Evolutionary conservation across 495 filamentous ascomycete species (phyloP), one percentile per base, ranked within the genome.

Genomic region (Talaromyces wortmannii): DNA sequence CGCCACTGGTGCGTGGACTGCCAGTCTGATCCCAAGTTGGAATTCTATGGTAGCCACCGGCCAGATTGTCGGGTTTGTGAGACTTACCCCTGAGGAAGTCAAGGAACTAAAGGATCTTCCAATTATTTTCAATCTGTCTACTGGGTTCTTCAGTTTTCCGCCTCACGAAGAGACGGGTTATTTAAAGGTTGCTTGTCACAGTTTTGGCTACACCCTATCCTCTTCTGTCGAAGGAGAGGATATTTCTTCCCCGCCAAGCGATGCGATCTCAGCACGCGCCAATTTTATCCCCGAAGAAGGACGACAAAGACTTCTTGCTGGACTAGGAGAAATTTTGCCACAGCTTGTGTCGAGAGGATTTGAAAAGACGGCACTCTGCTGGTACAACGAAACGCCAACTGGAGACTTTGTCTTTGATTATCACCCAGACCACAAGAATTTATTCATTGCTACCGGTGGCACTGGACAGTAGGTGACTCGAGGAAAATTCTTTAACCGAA

Each of bases 1-100:
- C n/a, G 89, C 91, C 0, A 81, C 89, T 0, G 91, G 91, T 12
- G 87, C 91, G 0, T 95, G 91, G 91, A 87, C 86, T 4, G 77
- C 79, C 3, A 70, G 75, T 2, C 68, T 96, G 3, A 63, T 95
- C 15, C 83, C 91, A 60, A 64, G 92, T 0, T 68, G 80, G 33
- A 88, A 88, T 2, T 74, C 86, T 7, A 83, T 80, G 18, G 71
- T 82, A 30, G 85, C 90, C 1, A 88, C 86, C 0, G 91, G 84
- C 1, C 91, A 96, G 60, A 75, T 83, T 0, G 65, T 95, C 4
- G 83, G 76, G 1, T 95, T 94, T 70, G 56, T 95, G 7, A 67
- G 76, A 32, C 55, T 95, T 13, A 85, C 84, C 0, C 68, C 78
- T 4, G 75, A 76, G 2, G 90, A 95, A 64, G 78, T 86, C 53